Evolutionary conservation across 2,329 filamentous ascomycete genomes (phyloP).

Genomic region (Paramyrothecium sp.): DNA sequence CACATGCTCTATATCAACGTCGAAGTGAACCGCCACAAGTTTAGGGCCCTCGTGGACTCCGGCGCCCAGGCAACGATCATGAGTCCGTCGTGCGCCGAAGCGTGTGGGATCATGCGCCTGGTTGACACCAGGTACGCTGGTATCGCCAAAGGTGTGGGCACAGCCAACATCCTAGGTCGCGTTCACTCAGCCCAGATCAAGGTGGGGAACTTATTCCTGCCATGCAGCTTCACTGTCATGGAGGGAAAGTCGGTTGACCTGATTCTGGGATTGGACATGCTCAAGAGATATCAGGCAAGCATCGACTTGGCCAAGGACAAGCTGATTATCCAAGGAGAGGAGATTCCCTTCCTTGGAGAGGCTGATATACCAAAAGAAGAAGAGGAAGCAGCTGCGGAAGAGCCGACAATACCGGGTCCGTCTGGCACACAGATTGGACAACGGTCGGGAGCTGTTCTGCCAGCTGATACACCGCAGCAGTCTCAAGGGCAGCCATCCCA

Average conservation of each 20-base stretch:
- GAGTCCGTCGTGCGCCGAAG: conserved; percentile 88
- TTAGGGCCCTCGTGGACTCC: conserved; percentile 96
- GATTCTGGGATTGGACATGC: conserved; percentile 90
- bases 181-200: conserved; percentile 95
- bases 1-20: conserved; percentile 97
- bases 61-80: conserved; percentile 98
- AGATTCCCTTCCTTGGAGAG: conserved; percentile 88
- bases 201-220: conserved; percentile 81
- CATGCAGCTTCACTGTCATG: conserved; percentile 98
- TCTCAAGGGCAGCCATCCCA: conserved; percentile 6
- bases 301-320: conserved; percentile 86
- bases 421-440: conserved; percentile 88
- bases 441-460: conserved; percentile 71
- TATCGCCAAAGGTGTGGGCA: conserved; percentile 90
- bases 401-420: conserved; percentile 82
- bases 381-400: conserved; percentile 72
- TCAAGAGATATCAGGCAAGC: conserved; percentile 90
- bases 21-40: conserved; percentile 86
- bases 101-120: conserved; percentile 93
- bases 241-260: conserved; percentile 96
- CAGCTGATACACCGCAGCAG: conserved; percentile 19
- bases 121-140: conserved; percentile 91
- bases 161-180: conserved; percentile 88
- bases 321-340: conserved; percentile 83
- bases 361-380: conserved; percentile 87